Base-by-base conservation (phyloP, 2,329 filamentous ascomycete genomes). In the Nemania diffusa region DNA sequence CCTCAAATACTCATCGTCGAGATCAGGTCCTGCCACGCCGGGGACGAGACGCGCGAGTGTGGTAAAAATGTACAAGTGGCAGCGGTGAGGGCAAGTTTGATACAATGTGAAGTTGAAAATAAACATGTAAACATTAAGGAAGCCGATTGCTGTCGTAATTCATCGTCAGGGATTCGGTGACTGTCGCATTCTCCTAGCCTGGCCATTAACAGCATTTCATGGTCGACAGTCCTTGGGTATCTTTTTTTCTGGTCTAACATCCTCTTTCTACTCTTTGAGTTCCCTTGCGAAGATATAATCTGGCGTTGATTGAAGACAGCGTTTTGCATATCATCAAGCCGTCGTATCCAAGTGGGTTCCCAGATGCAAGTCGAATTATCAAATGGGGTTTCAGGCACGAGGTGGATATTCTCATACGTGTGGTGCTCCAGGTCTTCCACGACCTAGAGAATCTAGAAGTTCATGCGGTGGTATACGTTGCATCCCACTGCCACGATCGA, bases 391-490 rank as follows among this genome's bases (percentile, higher is more conserved):
- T 57, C 6, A 62, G 27, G 32, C 42, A 63, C 26, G 53, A 48
- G 29, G 62, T 51, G 55, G 27, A 48, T 46, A 51, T 44, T 55
- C 29, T 84, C 77, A 88, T 57, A 89, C 83, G 15, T 82, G 83
- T 32, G 87, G 87, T 34, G 81, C 83, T 17, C 83, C 84, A 15
- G 82, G 75, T 65, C 82, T 79, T 34, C 81, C 81, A 67, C 83
- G 83, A 51, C 82, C 81, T 17, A 89, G 76, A 20, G 83, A 85
- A 73, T 87, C 84, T 7, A 89, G 79, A 42, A 89, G 82, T 77
- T 90, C 86, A 58, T 85, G 83, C 2, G 89, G 89, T 13, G 88
- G 88, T 67, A 91, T 84, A 69, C 87, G 81, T 71, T 84, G 82
- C 70, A 90, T 87, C 59, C 86, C 86, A 69, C 82, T 87, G 62